These are phyloP conservation scores for Vitis vinifera DNA, from an alignment of 164 flowering plant species.

Conservation along the genomic window DNA sequence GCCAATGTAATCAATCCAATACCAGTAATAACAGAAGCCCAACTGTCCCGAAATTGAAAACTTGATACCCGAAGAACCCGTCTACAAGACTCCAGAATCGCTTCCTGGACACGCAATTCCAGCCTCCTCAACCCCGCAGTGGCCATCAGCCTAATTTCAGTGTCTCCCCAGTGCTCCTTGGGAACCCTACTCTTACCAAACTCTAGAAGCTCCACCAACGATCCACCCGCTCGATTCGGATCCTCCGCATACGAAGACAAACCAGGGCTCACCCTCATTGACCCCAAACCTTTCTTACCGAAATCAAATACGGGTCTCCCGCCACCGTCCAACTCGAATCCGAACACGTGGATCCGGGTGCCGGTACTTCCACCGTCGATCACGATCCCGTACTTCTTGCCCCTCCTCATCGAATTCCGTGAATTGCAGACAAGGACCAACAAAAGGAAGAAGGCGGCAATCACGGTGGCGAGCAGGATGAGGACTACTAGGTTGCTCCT, in stretches of 20 bases:
- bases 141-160: constrained; percentile 87
- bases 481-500: constrained; percentile 20
- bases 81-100: constrained; percentile 70
- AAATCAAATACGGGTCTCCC: constrained; percentile 41
- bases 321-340: constrained; percentile 30
- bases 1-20: not conserved
- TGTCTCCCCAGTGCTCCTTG: constrained; percentile 54
- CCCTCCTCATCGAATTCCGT: constrained; percentile 2
- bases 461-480: constrained; percentile 13
- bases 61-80: constrained; percentile 58
- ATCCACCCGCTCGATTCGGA: constrained; percentile 55
- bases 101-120: constrained; percentile 45
- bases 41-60: constrained; percentile 70
- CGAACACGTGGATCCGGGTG: constrained; percentile 76
- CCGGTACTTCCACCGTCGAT: constrained; percentile 98
- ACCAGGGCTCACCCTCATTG: constrained; percentile 81
- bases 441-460: constrained; percentile 25
- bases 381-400: constrained; percentile 44
- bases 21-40: constrained; percentile 94
- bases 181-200: constrained; percentile 68
- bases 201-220: constrained; percentile 63
- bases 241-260: constrained; percentile 64
- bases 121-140: constrained; percentile 90
- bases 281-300: constrained; percentile 35
- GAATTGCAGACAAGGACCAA: constrained; percentile 11